Evolutionary conservation across 495 filamentous ascomycete species (phyloP).

Genomic region (Usnea hakonensis): DNA sequence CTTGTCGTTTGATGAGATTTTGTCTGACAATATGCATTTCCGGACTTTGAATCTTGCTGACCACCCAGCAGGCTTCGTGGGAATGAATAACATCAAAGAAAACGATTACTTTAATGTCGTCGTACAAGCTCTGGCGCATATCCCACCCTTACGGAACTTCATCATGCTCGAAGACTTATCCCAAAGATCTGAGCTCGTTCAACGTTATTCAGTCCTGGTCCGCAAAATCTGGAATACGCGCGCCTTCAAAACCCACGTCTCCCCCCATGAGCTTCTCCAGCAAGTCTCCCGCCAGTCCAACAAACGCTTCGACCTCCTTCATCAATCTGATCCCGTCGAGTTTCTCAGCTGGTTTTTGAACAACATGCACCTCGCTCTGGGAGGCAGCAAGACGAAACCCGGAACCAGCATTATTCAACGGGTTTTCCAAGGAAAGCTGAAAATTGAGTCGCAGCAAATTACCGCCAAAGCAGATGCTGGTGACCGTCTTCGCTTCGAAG

Average conservation of each 20-base stretch:
- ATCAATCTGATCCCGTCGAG: slow-evolving; percentile 90
- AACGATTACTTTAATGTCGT: slow-evolving; percentile 99
- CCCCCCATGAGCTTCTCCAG: slow-evolving; percentile 92
- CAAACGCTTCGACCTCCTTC: slow-evolving; percentile 85
- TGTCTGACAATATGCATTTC: background rate
- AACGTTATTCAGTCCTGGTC: slow-evolving; percentile 83
- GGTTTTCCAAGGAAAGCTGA: slow-evolving; percentile 86
- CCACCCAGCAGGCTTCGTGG: slow-evolving; percentile 63
- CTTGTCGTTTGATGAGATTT: background rate
- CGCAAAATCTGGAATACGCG: slow-evolving; percentile 98
- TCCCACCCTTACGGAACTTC: slow-evolving; percentile 82
- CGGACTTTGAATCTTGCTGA: background rate
- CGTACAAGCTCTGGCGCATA: slow-evolving; percentile 87
- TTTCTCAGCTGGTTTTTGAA: slow-evolving; percentile 98
- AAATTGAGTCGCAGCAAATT: slow-evolving; percentile 89
- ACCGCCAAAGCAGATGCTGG: slow-evolving; percentile 82
- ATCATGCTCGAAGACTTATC: slow-evolving; percentile 78
- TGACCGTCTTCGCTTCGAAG: slow-evolving; percentile 88
- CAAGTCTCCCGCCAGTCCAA: slow-evolving; percentile 84
- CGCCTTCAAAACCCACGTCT: slow-evolving; percentile 95
- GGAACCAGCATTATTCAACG: slow-evolving; percentile 70
- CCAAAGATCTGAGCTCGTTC: slow-evolving; percentile 49
- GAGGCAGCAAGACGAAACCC: slow-evolving; percentile 81
- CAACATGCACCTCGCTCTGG: slow-evolving; percentile 83
- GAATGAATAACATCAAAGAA: slow-evolving; percentile 99